Base-by-base conservation (phyloP, 495 filamentous ascomycete genomes). In the Chaetomium cochliodes region DNA sequence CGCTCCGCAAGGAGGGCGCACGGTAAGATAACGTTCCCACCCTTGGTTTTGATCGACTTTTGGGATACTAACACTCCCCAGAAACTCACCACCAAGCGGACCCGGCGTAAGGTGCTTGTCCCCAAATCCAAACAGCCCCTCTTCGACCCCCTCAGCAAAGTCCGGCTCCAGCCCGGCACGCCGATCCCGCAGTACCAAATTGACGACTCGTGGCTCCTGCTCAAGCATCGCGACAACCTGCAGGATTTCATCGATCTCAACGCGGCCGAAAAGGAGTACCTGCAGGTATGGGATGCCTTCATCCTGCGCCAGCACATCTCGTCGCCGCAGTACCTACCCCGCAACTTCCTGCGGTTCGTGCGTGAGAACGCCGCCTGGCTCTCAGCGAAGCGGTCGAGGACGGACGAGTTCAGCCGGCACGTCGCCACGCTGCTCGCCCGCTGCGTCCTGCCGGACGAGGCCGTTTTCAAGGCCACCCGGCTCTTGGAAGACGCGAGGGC, bases 171-270 rank as follows among this genome's bases (percentile, higher is more conserved):
- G n/a, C 77, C 81, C 3, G 82, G 81, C 39, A 72, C 74, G 0
- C 72, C 78, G 23, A 68, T 84, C 11, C 77, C 76, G 22, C 70
- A 77, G 25, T 73, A 74, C 28, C 70, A 69, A 2, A 70, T 79
- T 7, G 79, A 84, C 67, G 79, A 81, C 57, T 67, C 67, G 39
- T 85, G 82, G 83, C 73, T 85, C 12, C 67, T 80, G 7, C 77
- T 80, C 52, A 85, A 84, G 69, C 80, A 83, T 63, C 75, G 78
- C 26, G 80, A 84, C 56, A 78, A 74, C 59, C 78, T 84, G 33
- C 70, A 75, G 12, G 83, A 85, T 60, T 84, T 80, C 58, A 75
- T 73, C 49, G 83, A 84, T 64, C 72, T 84, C 13, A 73, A 77
- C 20, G 71, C 70, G 16, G 73, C 73, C 16, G 83, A 85, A 59